phyloP scores from a whole-genome alignment of 1,284 basidiomycete genomes.

The Sporisorium graminicola region DNA sequence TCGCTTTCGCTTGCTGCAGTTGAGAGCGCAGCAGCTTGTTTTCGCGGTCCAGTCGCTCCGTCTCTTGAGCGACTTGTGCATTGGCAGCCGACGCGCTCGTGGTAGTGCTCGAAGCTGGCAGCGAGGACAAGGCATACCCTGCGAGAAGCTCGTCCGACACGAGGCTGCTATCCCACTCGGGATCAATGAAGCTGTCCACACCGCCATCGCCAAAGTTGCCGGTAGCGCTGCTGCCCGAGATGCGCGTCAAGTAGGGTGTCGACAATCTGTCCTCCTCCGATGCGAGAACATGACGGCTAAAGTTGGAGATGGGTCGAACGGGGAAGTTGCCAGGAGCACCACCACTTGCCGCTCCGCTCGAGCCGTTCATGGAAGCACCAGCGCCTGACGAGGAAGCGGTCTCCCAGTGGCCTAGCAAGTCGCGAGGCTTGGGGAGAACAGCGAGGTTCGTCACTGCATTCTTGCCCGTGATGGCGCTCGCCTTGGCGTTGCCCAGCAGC shows the following conservation, averaged over 20 bases:
- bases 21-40: conserved; percentile 48
- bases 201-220: conserved; percentile 7
- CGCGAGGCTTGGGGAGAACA: conserved; percentile 45
- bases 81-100: background rate
- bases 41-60: conserved; percentile 24
- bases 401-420: conserved; percentile 49
- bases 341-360: conserved; percentile 19
- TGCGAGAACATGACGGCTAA: conserved; percentile 32
- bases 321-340: conserved; percentile 27
- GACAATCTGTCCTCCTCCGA: conserved; percentile 38
- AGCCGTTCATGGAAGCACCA: conserved; percentile 20
- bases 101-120: background rate
- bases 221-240: conserved; percentile 14
- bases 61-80: conserved; percentile 10
- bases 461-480: conserved; percentile 36
- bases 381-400: conserved; percentile 15
- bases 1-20: conserved; percentile 55
- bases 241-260: conserved; percentile 37
- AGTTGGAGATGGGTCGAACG: conserved; percentile 37
- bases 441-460: conserved; percentile 58
- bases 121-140: background rate
- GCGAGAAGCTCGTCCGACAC: conserved; percentile 24
- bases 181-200: conserved; percentile 38
- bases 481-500: conserved; percentile 42
- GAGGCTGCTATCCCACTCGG: conserved; percentile 40